phyloP scores from a whole-genome alignment of 2,329 filamentous ascomycete species.

The Dothidotthia symphoricarpi region DNA sequence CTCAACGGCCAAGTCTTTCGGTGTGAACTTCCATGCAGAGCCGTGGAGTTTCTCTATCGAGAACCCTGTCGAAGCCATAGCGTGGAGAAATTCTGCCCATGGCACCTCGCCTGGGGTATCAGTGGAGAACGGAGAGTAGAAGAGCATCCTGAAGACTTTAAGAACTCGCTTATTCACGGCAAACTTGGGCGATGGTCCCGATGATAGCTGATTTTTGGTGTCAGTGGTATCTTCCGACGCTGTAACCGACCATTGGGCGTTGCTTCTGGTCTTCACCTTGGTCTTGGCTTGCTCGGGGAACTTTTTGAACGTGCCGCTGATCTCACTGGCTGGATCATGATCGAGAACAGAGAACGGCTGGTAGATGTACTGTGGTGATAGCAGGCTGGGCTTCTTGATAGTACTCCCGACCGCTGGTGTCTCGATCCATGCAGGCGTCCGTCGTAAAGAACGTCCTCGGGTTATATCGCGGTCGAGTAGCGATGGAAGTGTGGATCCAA shows the following conservation, averaged over 20 bases:
- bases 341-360: neutral
- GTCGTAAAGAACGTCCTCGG: slow-evolving; percentile 45
- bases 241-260: no score
- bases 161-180: slow-evolving; percentile 38
- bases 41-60: slow-evolving; percentile 58
- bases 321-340: slow-evolving; percentile 12
- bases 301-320: slow-evolving; percentile 11
- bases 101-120: slow-evolving; percentile 50
- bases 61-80: slow-evolving; percentile 54
- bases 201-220: no score
- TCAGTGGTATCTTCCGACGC: no score
- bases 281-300: slow-evolving; percentile 1
- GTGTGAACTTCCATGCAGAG: slow-evolving; percentile 57
- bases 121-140: slow-evolving; percentile 31
- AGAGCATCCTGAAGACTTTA: slow-evolving; percentile 48
- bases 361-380: neutral
- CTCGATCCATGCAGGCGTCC: slow-evolving; percentile 52
- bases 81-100: slow-evolving; percentile 56
- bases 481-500: no score
- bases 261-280: neutral
- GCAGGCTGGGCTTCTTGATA: neutral
- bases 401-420: slow-evolving; percentile 5
- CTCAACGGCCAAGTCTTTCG: slow-evolving; percentile 42
- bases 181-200: slow-evolving; percentile 19
- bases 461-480: no score